Evolutionary conservation across 1,139 yeast genomes (phyloP).

Genomic region (Debaryomyces psychrophilus): DNA sequence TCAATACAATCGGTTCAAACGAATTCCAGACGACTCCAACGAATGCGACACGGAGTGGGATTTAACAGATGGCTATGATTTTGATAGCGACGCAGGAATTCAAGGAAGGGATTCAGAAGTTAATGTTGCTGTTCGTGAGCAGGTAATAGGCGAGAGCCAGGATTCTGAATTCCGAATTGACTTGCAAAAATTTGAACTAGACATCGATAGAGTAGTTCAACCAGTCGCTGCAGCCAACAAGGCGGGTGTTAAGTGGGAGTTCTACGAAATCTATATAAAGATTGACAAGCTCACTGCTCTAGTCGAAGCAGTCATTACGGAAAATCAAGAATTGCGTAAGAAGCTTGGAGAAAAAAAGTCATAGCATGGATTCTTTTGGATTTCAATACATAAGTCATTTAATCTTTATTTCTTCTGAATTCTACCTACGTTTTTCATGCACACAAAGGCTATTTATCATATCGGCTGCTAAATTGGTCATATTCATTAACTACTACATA

Average conservation of each 20-base stretch:
- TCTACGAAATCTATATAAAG: slow-evolving; percentile 55
- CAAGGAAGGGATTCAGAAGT: slow-evolving; percentile 43
- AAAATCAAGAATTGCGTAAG: slow-evolving; percentile 41
- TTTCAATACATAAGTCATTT: neutral
- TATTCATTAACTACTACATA: neutral
- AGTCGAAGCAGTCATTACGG: slow-evolving; percentile 46
- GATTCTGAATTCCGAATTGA: slow-evolving; percentile 70
- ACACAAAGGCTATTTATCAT: neutral
- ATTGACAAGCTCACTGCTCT: slow-evolving; percentile 47
- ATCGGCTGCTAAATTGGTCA: slow-evolving; percentile 1
- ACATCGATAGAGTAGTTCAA: slow-evolving; percentile 53
- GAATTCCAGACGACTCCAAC: slow-evolving; percentile 77
- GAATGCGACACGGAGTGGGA: slow-evolving; percentile 83
- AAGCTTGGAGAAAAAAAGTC: slow-evolving; percentile 12
- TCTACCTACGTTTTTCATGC: neutral
- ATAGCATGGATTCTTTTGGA: neutral
- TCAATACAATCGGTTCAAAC: slow-evolving; percentile 67
- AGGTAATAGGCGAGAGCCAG: slow-evolving; percentile 64
- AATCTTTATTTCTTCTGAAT: neutral
- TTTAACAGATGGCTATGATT: slow-evolving; percentile 73
- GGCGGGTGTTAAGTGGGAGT: slow-evolving; percentile 69
- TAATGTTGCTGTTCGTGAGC: slow-evolving; percentile 46
- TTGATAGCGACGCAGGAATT: slow-evolving; percentile 35
- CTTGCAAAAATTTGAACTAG: slow-evolving; percentile 49
- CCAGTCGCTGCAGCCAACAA: slow-evolving; percentile 59